Evolutionary conservation across 257 asterid genomes (phyloP).

Genomic region (Ilex asprella): DNA sequence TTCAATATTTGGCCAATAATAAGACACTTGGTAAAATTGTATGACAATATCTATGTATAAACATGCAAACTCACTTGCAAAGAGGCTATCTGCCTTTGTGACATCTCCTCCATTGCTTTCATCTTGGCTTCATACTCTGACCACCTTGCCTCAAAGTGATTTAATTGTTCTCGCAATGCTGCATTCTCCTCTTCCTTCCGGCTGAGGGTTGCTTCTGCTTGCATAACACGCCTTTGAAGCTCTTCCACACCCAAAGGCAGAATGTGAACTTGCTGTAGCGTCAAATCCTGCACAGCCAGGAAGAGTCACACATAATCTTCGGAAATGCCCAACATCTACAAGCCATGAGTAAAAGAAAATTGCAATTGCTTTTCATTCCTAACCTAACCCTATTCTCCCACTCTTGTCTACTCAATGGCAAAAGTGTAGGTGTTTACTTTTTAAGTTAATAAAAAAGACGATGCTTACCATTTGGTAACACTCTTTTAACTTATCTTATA

Average conservation of each 20-base stretch:
- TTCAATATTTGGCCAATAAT: too few species aligned
- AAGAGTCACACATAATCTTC: constrained; percentile 15
- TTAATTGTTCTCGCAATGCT: constrained; percentile 56
- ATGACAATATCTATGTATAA: not conserved
- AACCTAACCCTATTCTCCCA: too few species aligned
- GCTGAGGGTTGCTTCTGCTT: constrained; percentile 48
- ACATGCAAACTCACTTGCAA: constrained; percentile 58
- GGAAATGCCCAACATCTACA: not conserved
- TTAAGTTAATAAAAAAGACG: too few species aligned
- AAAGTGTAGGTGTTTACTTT: too few species aligned
- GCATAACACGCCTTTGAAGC: constrained; percentile 47
- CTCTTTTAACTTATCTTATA: too few species aligned
- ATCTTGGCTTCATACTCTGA: constrained; percentile 68
- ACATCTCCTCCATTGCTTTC: constrained; percentile 84
- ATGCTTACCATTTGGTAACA: too few species aligned
- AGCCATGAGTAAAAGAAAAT: not conserved
- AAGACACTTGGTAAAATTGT: not conserved
- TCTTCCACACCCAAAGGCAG: constrained; percentile 55
- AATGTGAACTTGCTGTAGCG: constrained; percentile 21
- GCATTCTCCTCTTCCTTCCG: constrained; percentile 74
- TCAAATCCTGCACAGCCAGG: constrained; percentile 44
- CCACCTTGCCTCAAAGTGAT: constrained; percentile 56
- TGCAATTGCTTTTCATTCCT: too few species aligned
- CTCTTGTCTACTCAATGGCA: too few species aligned
- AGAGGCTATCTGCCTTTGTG: constrained; percentile 82